Conservation (phyloP, 371 early-diverging fungal genomes). For the Phascolomyces articulosus region DNA sequence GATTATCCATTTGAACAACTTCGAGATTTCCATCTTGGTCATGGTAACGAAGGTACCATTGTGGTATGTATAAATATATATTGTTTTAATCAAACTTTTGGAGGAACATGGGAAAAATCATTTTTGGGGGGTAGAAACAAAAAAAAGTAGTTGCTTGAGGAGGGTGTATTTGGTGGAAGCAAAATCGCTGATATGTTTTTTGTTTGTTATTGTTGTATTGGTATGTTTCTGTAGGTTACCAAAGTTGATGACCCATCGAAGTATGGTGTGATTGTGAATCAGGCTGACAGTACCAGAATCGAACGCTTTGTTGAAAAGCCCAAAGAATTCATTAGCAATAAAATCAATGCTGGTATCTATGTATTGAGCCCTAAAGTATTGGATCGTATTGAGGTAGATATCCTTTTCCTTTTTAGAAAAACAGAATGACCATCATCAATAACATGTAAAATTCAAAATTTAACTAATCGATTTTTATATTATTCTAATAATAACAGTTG, state of each 20-base stretch:
- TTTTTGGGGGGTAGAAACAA: too few relatives aligned
- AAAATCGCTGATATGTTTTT: not conserved
- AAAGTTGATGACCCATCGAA: constrained; percentile 98
- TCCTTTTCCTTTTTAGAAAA: not conserved
- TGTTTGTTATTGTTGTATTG: not conserved
- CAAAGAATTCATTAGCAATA: constrained; percentile 90
- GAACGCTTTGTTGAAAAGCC: constrained; percentile 99
- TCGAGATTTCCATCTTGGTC: constrained; percentile 84
- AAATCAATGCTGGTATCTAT: constrained; percentile 99
- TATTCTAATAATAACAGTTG: constrained; percentile 49
- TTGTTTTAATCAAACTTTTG: too few relatives aligned
- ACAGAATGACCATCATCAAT: not conserved
- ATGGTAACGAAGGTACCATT: constrained; percentile 95
- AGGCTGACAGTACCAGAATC: constrained; percentile 72
- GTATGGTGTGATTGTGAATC: constrained; percentile 96
- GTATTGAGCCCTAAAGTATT: constrained; percentile 93
- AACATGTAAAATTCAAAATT: not conserved
- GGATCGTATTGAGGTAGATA: constrained; percentile 82
- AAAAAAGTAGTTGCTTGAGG: too few relatives aligned
- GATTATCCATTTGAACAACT: constrained; percentile 96
- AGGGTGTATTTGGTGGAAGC: not conserved
- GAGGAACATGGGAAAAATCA: too few relatives aligned
- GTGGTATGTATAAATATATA: constrained; percentile 56
- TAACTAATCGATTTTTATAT: not conserved
- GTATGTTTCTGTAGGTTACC: constrained; percentile 70